Conservation (phyloP, 2,329 filamentous ascomycete genomes). For the Penicillium sp. region DNA sequence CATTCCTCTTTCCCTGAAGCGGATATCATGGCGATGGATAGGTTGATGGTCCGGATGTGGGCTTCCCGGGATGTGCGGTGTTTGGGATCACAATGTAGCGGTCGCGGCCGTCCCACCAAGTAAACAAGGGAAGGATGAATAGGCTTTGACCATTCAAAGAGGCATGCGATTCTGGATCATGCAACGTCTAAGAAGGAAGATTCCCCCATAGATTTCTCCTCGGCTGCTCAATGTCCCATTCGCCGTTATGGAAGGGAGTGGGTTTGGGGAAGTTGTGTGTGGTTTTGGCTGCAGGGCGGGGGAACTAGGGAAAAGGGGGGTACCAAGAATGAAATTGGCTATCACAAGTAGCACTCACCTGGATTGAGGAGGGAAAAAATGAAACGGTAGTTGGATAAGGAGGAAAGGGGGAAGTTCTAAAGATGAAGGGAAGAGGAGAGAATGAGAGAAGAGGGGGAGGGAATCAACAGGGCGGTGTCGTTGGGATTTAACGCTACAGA, state of each 20-base stretch:
- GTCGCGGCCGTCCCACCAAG: conserved; percentile 23
- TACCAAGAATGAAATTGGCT: conserved; percentile 8
- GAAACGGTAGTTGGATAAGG: conserved; percentile 13
- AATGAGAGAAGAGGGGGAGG: conserved; percentile 22
- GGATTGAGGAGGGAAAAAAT: conserved; percentile 17
- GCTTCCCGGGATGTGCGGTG: conserved; percentile 9
- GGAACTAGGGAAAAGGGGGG: conserved; percentile 1
- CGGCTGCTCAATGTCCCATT: conserved; percentile 8
- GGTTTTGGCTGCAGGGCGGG: conserved; percentile 15
- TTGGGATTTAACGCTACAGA: conserved; percentile 25
- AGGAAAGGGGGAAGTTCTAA: conserved; percentile 13
- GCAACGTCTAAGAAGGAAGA: neutral
- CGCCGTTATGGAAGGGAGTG: conserved; percentile 4
- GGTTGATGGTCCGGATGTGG: conserved; percentile 8
- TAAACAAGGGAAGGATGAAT: conserved; percentile 19
- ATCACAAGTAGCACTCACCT: conserved; percentile 26
- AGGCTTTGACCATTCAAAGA: neutral
- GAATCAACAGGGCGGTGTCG: conserved; percentile 28
- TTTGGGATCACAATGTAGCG: conserved; percentile 19
- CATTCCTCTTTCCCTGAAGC: neutral
- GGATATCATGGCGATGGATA: conserved; percentile 15
- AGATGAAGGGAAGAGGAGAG: conserved; percentile 19
- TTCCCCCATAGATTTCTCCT: neutral
- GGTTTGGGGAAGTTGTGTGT: conserved; percentile 10
- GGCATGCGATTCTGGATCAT: conserved; percentile 6